Percentiles rank a stretch among this genome's conserved stretches.
Conservation (phyloP, 2,329 filamentous ascomycete species). For the Pyrenochaeta sp. region DNA sequence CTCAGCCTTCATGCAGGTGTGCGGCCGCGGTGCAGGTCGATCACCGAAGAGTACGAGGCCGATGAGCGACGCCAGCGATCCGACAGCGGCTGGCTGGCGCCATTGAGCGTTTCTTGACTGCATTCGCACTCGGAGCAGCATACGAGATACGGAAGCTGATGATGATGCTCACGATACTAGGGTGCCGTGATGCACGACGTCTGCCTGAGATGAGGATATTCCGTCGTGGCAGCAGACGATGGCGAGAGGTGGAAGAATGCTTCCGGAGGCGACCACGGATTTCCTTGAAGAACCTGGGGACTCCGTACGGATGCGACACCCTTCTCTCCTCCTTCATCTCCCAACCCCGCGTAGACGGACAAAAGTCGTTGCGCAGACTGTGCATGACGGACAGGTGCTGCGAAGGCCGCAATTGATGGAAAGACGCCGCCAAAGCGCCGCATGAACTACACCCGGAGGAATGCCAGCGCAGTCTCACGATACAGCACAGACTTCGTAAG, state of each 20-base stretch:
- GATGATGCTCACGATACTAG: conserved; percentile 8
- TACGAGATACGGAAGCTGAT: conserved; percentile 23
- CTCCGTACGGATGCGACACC: conserved; percentile 10
- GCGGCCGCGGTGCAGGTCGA: conserved; percentile 14
- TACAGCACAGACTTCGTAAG: neutral
- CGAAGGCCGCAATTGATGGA: conserved; percentile 1
- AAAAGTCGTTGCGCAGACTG: conserved; percentile 7
- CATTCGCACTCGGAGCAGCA: conserved; percentile 12
- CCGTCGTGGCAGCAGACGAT: conserved; percentile 12
- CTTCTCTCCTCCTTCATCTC: conserved; percentile 10
- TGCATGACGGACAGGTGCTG: conserved; percentile 12
- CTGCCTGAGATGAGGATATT: conserved; percentile 5
- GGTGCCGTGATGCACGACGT: conserved; percentile 10
- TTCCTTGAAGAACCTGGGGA: conserved; percentile 10
- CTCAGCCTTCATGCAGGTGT: conserved; percentile 21
- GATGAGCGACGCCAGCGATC: conserved; percentile 26
- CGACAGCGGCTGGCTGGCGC: conserved; percentile 28
- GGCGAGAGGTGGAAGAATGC: conserved; percentile 32
- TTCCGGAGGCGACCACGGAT: conserved; percentile 13
- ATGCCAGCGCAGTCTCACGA: neutral
- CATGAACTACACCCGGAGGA: neutral
- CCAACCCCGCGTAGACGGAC: conserved; percentile 2
- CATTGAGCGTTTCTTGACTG: conserved; percentile 25
- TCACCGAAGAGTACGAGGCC: conserved; percentile 21
- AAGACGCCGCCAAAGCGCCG: neutral